phyloP scores from a whole-genome alignment of 2,329 filamentous ascomycete species.

The Rhinocladiella mackenziei region DNA sequence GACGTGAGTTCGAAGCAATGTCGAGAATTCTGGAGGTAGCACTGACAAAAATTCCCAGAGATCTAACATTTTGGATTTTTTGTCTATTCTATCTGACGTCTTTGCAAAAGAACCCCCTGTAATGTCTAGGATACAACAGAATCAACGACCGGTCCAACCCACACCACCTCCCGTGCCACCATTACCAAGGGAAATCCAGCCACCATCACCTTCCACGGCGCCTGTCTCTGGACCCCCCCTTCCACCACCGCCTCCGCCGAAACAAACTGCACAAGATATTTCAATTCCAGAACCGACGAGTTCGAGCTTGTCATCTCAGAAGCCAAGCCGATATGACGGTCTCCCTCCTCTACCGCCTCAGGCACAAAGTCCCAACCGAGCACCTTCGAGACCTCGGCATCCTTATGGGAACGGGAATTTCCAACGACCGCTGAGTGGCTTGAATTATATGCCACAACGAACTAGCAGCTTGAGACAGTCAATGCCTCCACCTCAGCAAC shows the following conservation, averaged over 20 bases:
- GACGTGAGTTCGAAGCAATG: conserved; percentile 61
- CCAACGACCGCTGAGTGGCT: conserved; percentile 28
- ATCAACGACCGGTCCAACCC: conserved; percentile 44
- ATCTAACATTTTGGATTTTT: conserved; percentile 76
- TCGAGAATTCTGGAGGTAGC: neutral
- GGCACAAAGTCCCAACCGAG: conserved; percentile 4
- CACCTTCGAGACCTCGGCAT: conserved; percentile 13
- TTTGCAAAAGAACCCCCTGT: conserved; percentile 96
- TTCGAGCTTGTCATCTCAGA: neutral
- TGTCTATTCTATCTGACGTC: conserved; percentile 75
- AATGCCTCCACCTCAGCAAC: conserved; percentile 19
- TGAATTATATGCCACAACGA: conserved; percentile 34
- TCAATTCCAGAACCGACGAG: conserved; percentile 5
- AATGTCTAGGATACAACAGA: conserved; percentile 62
- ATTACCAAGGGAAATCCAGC: conserved; percentile 21
- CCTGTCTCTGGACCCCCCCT: conserved; percentile 45
- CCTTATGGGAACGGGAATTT: conserved; percentile 30
- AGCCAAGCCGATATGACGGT: conserved; percentile 28
- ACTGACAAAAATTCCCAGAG: conserved; percentile 49
- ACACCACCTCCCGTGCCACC: conserved; percentile 34
- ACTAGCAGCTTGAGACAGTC: conserved; percentile 29
- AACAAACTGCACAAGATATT: conserved; percentile 11
- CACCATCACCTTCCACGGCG: conserved; percentile 56
- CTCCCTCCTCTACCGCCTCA: conserved; percentile 27
- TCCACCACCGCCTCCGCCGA: conserved; percentile 23